Percentiles rank a stretch among this genome's conserved stretches.
These are phyloP conservation scores for Lentinula sp. DNA, from an alignment of 768 basidiomycete species.

Conservation along the genomic window DNA sequence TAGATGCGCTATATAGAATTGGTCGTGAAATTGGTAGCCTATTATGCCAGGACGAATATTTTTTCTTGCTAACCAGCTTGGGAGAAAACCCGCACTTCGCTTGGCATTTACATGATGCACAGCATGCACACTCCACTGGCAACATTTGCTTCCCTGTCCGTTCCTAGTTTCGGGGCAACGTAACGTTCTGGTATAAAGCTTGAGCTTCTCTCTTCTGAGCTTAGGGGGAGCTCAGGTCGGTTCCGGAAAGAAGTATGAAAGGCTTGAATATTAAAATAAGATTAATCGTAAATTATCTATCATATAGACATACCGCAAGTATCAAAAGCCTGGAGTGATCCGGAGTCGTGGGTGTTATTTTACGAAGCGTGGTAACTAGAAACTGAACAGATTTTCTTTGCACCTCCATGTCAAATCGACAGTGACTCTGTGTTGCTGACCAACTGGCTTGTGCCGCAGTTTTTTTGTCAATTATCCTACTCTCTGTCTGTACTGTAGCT, in stretches of 20 bases:
- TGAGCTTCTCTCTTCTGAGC: neutral
- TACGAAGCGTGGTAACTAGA: neutral
- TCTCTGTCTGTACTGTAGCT: slow-evolving; percentile 6
- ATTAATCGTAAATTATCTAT: neutral
- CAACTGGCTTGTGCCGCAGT: neutral
- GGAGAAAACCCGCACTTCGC: neutral
- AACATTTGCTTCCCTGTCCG: neutral
- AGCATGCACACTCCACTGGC: neutral
- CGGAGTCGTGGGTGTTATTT: neutral
- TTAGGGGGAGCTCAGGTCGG: neutral
- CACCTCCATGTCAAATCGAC: neutral
- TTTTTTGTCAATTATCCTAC: neutral
- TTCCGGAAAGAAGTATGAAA: neutral
- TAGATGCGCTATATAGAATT: too few relatives aligned
- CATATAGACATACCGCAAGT: neutral
- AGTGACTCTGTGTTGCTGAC: neutral
- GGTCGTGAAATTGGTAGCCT: too few relatives aligned
- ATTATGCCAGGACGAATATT: too few relatives aligned
- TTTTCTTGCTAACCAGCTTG: too few relatives aligned
- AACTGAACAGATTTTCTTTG: neutral
- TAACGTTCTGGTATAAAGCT: neutral
- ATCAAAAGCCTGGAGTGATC: neutral
- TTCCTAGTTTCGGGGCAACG: neutral
- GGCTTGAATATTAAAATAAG: neutral
- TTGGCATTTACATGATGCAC: neutral